A percentile compares a stretch with the other conserved stretches of the same genome.
phyloP scores from a whole-genome alignment of 2,329 filamentous ascomycete species.

The Curvularia lunata region DNA sequence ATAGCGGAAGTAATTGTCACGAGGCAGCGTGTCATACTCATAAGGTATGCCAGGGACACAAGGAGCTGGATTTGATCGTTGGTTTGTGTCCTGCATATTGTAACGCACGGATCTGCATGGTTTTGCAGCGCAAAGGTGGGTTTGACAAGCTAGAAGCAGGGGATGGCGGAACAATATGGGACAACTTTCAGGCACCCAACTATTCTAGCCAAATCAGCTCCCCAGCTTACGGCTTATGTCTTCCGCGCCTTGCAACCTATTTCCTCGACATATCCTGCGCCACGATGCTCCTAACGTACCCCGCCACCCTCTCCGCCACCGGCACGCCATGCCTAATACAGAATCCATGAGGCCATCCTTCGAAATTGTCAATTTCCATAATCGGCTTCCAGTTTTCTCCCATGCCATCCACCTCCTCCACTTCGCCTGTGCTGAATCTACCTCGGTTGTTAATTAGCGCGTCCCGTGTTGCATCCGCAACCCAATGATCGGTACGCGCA shows the following conservation, averaged over 20 bases:
- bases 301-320: constrained; percentile 59
- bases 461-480: constrained; percentile 64
- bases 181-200: background rate
- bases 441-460: constrained; percentile 54
- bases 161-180: background rate
- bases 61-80: background rate
- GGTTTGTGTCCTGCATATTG: background rate
- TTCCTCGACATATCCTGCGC: constrained; percentile 25
- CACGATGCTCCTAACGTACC: constrained; percentile 56
- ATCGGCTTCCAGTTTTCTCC: constrained; percentile 51
- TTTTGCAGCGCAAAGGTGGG: background rate
- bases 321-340: constrained; percentile 58
- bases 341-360: constrained; percentile 65
- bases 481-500: constrained; percentile 66
- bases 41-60: background rate
- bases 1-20: constrained; percentile 8
- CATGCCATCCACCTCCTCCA: constrained; percentile 32
- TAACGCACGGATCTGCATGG: background rate
- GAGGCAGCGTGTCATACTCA: constrained; percentile 11
- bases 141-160: background rate
- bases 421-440: constrained; percentile 19
- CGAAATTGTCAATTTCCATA: constrained; percentile 62
- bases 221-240: background rate
- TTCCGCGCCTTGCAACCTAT: background rate
- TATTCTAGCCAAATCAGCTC: background rate